These are phyloP conservation scores for Pleurozium schreberi DNA, from an alignment of 225 moss, liverwort and hornwort species.

Conservation along the genomic window DNA sequence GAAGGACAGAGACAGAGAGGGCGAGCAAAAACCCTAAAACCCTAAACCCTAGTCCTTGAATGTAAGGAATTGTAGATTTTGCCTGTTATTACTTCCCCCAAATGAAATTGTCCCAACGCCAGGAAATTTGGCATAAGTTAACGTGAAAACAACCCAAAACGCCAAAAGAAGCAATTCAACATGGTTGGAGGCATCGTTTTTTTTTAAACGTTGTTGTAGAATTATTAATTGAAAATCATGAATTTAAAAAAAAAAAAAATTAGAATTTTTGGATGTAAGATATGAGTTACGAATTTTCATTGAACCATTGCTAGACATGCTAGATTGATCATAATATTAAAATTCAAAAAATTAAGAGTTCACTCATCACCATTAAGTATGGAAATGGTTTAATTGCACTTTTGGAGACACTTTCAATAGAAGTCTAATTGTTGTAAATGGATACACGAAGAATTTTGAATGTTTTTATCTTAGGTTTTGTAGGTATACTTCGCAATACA, in stretches of 20 bases:
- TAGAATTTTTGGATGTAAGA: background rate
- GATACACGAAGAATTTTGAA: rapidly evolving
- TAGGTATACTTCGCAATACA: rapidly evolving
- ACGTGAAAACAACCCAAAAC: background rate
- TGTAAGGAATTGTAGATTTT: background rate
- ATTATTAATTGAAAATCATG: too few relatives aligned
- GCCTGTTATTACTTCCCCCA: background rate
- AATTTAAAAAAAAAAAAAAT: too few relatives aligned
- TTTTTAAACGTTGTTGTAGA: too few relatives aligned
- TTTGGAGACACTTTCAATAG: rapidly evolving
- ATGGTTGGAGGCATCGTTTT: too few relatives aligned
- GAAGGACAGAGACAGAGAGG: too few relatives aligned
- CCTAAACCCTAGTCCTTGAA: background rate
- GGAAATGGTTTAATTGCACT: background rate
- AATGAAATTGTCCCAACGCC: background rate
- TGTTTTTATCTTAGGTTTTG: background rate
- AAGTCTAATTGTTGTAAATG: rapidly evolving
- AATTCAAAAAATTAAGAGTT: rapidly evolving
- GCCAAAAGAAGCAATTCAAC: background rate
- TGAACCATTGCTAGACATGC: too few relatives aligned
- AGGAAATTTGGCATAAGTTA: background rate
- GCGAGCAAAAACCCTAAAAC: background rate
- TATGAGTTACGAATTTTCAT: background rate
- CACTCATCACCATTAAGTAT: background rate
- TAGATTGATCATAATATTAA: background rate